Base-by-base conservation (phyloP, 2,329 filamentous ascomycete species). In the Diaporthe citrichinensis region DNA sequence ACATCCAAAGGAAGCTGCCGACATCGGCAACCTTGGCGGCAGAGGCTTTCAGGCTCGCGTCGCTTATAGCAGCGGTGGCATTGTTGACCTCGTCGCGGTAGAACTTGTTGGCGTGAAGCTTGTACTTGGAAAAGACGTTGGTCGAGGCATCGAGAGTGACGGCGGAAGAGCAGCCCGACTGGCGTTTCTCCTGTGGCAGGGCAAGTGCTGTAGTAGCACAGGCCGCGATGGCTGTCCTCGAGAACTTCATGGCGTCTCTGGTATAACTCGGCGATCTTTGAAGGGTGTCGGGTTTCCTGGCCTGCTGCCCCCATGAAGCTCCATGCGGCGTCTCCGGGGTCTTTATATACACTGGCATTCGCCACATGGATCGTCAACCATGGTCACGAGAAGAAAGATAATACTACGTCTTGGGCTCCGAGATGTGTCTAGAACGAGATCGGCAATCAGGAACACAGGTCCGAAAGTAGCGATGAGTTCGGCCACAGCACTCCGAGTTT, bases 1-100 rank as follows among this genome's bases (percentile, higher is more conserved):
- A 83, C 81, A 84, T 80, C 84, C 84, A 86, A 71, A 85, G 78
- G 80, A 87, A 86, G 78, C 81, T 83, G 68, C 84, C 84, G 65
- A 85, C 79, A 49, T 85, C 81, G 72, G 84, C 84, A 51, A 85
- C 84, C 80, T 78, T 77, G 44, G 84, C 83, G 23, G 79, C 59
- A 2, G 78, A 78, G 23, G 80, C 80, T 4, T 39, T 39, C n/a
- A 83, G 79, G 76, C 76, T 79, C 20, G 79, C 59, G 77, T 83
- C 82, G 68, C 77, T 77, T 46, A 85, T 80, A 72, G 77, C 68
- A 62, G 74, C 73, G 28, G 81, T 79, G 74, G 84, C 84, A 12
- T 80, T 83, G 79, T 83, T 80, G 65, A 86, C 80, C 82, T 86
- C 84, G 25, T 76, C 71, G 49, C 83, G 82, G 81, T 84, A 84